Evolutionary conservation across 1,139 yeast species (phyloP), one percentile per base, ranked within the genome.

Genomic region (Kurtzmaniella quercitrusa): DNA sequence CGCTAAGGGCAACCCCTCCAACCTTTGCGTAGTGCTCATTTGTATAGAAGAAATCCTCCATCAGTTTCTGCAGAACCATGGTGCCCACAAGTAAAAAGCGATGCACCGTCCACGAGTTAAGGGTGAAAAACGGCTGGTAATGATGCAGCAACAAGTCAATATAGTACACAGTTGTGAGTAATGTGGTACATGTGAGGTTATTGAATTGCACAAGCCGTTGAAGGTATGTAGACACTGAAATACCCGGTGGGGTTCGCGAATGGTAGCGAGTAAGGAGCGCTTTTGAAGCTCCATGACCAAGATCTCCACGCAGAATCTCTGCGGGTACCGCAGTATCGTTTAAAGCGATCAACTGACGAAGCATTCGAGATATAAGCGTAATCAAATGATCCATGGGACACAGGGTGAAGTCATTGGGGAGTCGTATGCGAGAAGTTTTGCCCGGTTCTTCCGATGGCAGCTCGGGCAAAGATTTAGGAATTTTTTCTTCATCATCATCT

Each of bases 1-100:
- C 98, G 46, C 84, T 76, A 36, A 85, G 70, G 33, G 93, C 88
- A 6, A 93, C 84, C 50, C 98, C 98, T 1, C 98, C 98, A 16
- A 93, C 98, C 59, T 87, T 86, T 9, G 98, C 96, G 59, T 93
- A 93, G 61, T 91, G 97, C 33, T 84, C 78, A 60, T 91, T 93
- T 5, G 97, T 89, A 61, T 95, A 91, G 60, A 93, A 93, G 37
- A 91, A 84, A 62, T 93, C 98, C 60, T 96, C 94, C 53, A 93
- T 73, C 2, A 96, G 95, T 61, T 93, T 93, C 49, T 93, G 85
- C 1, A 95, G 95, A 4, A 91, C 81, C 57, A 94, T 87, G 0
- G 96, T 89, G 0, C 96, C 95, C 0, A 96, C 91, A 41, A 93
- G 72, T 44, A 93, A 66, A 56, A 89, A 93, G 46, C 98, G 75